Percentiles rank a stretch among this genome's conserved stretches.
These are phyloP conservation scores for Cenchrus fungigraminus DNA, from an alignment of 176 grass and related monocot genomes.

Conservation along the genomic window DNA sequence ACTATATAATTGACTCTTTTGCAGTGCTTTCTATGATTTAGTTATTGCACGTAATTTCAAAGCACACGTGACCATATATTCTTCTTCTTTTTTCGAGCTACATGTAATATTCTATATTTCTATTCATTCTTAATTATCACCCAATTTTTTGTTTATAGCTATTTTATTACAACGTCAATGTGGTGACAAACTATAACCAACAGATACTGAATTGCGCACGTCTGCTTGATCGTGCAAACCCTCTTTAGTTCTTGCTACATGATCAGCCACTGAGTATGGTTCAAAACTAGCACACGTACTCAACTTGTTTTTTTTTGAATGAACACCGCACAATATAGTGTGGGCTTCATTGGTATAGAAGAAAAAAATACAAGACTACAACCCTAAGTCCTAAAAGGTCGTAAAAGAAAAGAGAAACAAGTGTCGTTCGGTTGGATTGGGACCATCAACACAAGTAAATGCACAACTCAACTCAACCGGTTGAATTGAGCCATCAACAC, in stretches of 20 bases:
- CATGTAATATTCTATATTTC: background rate
- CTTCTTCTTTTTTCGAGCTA: background rate
- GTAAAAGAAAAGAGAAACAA: too few relatives aligned
- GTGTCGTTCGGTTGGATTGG: too few relatives aligned
- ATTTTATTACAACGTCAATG: background rate
- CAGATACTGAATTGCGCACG: background rate
- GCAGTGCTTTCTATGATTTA: too few relatives aligned
- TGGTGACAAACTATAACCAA: background rate
- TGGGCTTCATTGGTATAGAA: too few relatives aligned
- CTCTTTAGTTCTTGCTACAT: background rate
- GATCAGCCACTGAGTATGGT: background rate
- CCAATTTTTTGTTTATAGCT: too few relatives aligned
- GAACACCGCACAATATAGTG: too few relatives aligned
- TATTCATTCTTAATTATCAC: background rate
- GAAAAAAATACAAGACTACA: too few relatives aligned
- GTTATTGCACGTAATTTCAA: background rate
- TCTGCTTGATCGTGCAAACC: background rate
- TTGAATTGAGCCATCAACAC: too few relatives aligned
- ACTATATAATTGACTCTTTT: background rate
- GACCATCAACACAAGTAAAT: too few relatives aligned
- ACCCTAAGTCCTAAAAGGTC: too few relatives aligned
- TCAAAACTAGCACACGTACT: background rate
- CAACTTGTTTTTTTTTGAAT: background rate
- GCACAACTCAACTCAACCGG: too few relatives aligned
- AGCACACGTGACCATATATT: background rate